These are phyloP conservation scores for Alternaria brassicae DNA, from an alignment of 2,329 filamentous ascomycete species.

Conservation along the genomic window DNA sequence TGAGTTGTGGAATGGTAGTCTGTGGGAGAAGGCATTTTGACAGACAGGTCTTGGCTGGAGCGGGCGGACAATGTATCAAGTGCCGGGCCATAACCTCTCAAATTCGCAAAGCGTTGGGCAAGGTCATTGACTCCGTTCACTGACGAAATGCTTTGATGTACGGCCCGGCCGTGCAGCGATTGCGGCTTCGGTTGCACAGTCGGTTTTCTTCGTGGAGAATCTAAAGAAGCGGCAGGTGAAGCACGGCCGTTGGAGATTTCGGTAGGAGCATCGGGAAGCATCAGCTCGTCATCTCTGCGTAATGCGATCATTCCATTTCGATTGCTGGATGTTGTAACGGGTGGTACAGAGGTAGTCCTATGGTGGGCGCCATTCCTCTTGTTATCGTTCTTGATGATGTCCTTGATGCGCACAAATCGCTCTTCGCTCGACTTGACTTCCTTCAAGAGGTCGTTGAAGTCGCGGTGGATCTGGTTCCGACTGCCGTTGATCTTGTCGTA, in stretches of 20 bases:
- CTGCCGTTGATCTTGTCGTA: constrained; percentile 65
- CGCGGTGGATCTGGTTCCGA: constrained; percentile 56
- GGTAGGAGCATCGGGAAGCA: constrained; percentile 45
- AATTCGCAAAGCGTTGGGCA: constrained; percentile 49
- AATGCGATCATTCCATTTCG: constrained; percentile 24
- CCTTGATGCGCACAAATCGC: constrained; percentile 57
- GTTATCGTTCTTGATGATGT: constrained; percentile 61
- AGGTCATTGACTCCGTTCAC: constrained; percentile 41
- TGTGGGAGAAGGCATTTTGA: constrained; percentile 53
- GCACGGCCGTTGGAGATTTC: constrained; percentile 25
- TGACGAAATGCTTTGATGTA: constrained; percentile 50
- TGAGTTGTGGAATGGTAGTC: constrained; percentile 46
- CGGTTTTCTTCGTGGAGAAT: constrained; percentile 43
- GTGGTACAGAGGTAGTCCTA: constrained; percentile 21
- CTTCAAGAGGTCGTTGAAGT: constrained; percentile 50
- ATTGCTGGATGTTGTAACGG: constrained; percentile 19
- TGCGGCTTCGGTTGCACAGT: constrained; percentile 71
- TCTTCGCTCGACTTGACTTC: constrained; percentile 49
- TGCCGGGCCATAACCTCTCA: constrained; percentile 33
- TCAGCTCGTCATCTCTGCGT: constrained; percentile 42
- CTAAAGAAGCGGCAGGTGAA: constrained; percentile 26
- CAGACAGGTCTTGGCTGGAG: constrained; percentile 41
- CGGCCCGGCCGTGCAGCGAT: constrained; percentile 67
- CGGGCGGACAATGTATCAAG: constrained; percentile 32
- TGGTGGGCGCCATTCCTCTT: constrained; percentile 63